Evolutionary conservation across 768 basidiomycete species (phyloP).

Genomic region (Rhodotorula babjevae): DNA sequence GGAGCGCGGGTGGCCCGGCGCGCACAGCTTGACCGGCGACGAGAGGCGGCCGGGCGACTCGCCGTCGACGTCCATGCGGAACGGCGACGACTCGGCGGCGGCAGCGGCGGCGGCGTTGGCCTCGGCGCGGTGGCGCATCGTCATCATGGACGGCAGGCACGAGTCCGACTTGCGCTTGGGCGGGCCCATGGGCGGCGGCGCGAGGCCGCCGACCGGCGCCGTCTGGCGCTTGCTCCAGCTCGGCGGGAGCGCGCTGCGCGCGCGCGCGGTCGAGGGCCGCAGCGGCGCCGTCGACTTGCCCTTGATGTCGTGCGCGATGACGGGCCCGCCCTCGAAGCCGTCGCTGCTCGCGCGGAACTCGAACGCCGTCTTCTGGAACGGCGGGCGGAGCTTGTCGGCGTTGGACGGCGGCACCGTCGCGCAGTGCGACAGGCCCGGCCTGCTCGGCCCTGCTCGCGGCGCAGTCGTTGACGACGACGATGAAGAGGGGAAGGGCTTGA

Average conservation of each 20-base stretch:
- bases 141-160: constrained; percentile 7
- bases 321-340: background rate
- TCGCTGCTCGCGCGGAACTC: background rate
- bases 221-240: constrained; percentile 17
- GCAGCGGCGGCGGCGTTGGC: no score
- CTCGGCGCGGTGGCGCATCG: background rate
- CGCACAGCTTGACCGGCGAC: constrained; percentile 18
- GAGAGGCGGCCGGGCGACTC: constrained; percentile 20
- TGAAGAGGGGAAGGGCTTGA: constrained; percentile 2
- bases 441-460: background rate
- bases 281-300: background rate
- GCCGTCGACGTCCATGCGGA: constrained; percentile 38
- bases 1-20: constrained; percentile 14
- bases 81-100: constrained; percentile 36
- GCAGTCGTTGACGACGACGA: background rate
- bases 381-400: constrained; percentile 1
- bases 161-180: constrained; percentile 38
- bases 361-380: constrained; percentile 3
- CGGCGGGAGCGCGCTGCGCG: constrained; percentile 17
- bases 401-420: constrained; percentile 5
- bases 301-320: background rate
- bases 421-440: constrained; percentile 14
- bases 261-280: background rate
- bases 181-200: constrained; percentile 2
- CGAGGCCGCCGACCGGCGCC: background rate